Evolutionary conservation across 805 yeast genomes (phyloP).

Genomic region (Metschnikowia kofuensis): DNA sequence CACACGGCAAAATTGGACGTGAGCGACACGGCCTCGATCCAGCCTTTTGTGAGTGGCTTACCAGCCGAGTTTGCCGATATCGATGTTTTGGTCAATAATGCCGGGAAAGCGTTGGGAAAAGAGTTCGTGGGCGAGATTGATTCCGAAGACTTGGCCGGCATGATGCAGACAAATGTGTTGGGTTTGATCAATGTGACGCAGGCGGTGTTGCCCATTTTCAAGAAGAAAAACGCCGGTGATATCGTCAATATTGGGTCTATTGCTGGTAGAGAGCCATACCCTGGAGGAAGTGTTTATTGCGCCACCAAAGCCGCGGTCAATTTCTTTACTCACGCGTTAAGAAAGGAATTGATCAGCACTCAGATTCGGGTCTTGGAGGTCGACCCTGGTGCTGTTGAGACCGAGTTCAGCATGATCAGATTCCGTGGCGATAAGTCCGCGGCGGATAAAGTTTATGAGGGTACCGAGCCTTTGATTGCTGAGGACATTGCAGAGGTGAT

Average conservation of each 20-base stretch:
- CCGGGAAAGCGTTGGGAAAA: conserved; percentile 39
- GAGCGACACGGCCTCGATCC: conserved; percentile 23
- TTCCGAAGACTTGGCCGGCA: conserved; percentile 31
- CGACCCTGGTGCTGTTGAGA: conserved; percentile 40
- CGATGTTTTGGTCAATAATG: conserved; percentile 38
- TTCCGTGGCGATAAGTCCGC: conserved; percentile 30
- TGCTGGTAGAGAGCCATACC: conserved; percentile 39
- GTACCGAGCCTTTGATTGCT: conserved; percentile 33
- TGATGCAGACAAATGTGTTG: conserved; percentile 37
- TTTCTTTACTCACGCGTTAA: conserved; percentile 31
- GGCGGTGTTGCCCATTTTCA: conserved; percentile 35
- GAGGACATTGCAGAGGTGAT: conserved; percentile 39
- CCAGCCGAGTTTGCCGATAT: conserved; percentile 36
- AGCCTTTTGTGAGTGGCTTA: conserved; percentile 27
- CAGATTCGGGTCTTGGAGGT: conserved; percentile 37
- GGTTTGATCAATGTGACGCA: conserved; percentile 38
- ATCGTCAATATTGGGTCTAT: conserved; percentile 37
- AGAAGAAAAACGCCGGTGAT: conserved; percentile 34
- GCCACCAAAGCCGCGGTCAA: conserved; percentile 38
- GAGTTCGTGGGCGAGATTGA: conserved; percentile 30
- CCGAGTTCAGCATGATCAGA: conserved; percentile 38
- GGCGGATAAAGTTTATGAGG: conserved; percentile 35
- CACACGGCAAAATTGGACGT: conserved; percentile 35
- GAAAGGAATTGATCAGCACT: conserved; percentile 37
- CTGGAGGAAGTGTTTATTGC: conserved; percentile 39